phyloP scores from a whole-genome alignment of 257 asterid species.

The Vinca minor region DNA sequence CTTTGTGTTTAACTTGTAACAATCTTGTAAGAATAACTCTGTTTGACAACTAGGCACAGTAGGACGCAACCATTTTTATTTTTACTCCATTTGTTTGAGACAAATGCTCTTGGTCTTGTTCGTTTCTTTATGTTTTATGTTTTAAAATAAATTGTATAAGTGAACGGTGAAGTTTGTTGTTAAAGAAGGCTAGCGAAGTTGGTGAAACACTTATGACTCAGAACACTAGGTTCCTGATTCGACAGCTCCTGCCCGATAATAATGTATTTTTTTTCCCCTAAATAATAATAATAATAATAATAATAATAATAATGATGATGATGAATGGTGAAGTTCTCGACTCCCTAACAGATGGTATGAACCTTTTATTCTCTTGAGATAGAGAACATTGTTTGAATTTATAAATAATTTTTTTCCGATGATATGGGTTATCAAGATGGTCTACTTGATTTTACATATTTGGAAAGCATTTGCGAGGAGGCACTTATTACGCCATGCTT shows the following conservation, averaged over 20 bases:
- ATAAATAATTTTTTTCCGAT: not conserved
- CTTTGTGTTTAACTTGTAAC: too few relatives aligned
- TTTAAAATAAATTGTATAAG: not conserved
- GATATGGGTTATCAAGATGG: not conserved
- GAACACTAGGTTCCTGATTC: too few relatives aligned
- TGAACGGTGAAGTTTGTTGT: not conserved
- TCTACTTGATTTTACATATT: not conserved
- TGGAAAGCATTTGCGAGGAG: not conserved
- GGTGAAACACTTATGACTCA: too few relatives aligned
- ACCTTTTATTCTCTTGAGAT: not conserved
- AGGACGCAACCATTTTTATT: too few relatives aligned
- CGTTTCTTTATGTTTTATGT: not conserved
- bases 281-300: too few relatives aligned
- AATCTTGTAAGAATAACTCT: too few relatives aligned
- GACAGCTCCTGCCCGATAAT: too few relatives aligned
- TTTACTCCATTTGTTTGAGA: too few relatives aligned
- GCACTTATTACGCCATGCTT: not conserved
- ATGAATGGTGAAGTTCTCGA: not conserved
- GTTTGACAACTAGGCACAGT: too few relatives aligned
- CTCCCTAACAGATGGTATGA: not conserved
- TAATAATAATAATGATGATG: too few relatives aligned
- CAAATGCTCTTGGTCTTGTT: not conserved
- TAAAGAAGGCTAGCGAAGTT: too few relatives aligned
- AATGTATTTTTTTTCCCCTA: too few relatives aligned
- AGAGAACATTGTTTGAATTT: not conserved